Percentiles rank a stretch among this genome's conserved stretches.
These are phyloP conservation scores for Salix purpurea DNA, from an alignment of 345 rosid genomes.

Conservation along the genomic window DNA sequence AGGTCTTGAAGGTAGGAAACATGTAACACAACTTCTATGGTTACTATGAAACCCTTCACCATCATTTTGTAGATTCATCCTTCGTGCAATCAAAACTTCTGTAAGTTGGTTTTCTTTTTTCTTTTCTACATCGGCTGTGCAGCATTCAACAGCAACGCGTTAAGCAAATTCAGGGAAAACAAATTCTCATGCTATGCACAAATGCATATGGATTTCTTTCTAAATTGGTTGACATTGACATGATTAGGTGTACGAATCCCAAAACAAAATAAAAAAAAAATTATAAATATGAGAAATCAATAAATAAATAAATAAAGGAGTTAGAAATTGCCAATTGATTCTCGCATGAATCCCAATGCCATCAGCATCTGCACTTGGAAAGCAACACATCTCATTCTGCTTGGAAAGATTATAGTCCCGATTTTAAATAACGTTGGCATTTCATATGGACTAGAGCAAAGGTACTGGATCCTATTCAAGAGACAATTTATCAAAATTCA, in stretches of 20 bases:
- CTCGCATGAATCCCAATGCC: not conserved
- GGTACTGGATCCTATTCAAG: not conserved
- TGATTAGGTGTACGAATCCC: not conserved
- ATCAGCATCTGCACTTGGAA: not conserved
- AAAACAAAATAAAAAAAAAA: not conserved
- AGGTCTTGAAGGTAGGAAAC: not conserved
- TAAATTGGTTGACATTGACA: not conserved
- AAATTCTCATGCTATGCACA: not conserved
- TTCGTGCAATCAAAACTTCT: not conserved
- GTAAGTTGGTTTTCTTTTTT: too few relatives aligned
- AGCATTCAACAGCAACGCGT: not conserved
- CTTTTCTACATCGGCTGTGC: not conserved
- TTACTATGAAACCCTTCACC: not conserved
- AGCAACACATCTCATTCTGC: not conserved
- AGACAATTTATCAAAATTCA: not conserved
- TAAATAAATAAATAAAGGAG: not conserved
- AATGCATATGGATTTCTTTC: not conserved
- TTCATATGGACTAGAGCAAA: not conserved
- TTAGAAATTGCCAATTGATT: not conserved
- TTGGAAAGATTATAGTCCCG: not conserved
- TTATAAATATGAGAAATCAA: not conserved
- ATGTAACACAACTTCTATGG: not conserved
- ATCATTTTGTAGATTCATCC: not conserved
- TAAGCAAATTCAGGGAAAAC: not conserved
- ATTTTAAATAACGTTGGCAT: not conserved